A percentile compares a stretch with the other conserved stretches of the same genome.
These are phyloP conservation scores for Pezicula radicicola DNA, from an alignment of 2,329 filamentous ascomycete genomes.

Conservation along the genomic window DNA sequence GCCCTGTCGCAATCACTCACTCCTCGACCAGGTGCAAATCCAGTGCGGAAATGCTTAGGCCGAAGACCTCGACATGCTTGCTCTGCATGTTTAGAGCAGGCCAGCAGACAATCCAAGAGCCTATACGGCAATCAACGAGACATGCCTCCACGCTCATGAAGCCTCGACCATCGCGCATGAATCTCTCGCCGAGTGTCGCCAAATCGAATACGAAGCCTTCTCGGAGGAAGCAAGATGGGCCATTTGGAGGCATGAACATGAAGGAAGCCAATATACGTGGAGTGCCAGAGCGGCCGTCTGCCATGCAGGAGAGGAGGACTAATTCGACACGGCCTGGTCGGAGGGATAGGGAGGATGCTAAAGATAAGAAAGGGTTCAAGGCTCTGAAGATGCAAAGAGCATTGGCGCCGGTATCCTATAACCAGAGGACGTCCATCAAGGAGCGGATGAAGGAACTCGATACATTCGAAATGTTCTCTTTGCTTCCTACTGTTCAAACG, in stretches of 20 bases:
- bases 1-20: too few relatives aligned
- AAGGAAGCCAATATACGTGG: slow-evolving; percentile 43
- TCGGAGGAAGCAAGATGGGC: slow-evolving; percentile 42
- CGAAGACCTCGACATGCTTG: slow-evolving; percentile 20
- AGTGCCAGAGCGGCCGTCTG: slow-evolving; percentile 31
- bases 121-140: slow-evolving; percentile 14
- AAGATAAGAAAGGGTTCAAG: slow-evolving; percentile 50
- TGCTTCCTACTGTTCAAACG: slow-evolving; percentile 69
- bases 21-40: too few relatives aligned
- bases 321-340: slow-evolving; percentile 5
- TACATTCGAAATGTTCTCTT: slow-evolving; percentile 75
- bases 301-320: slow-evolving; percentile 9
- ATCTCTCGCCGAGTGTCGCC: slow-evolving; percentile 37
- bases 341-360: slow-evolving; percentile 26
- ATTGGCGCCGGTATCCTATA: slow-evolving; percentile 74
- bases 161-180: slow-evolving; percentile 45
- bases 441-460: slow-evolving; percentile 63
- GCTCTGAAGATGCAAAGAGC: slow-evolving; percentile 92
- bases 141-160: slow-evolving; percentile 30
- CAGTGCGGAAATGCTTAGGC: slow-evolving; percentile 21
- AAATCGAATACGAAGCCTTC: slow-evolving; percentile 26
- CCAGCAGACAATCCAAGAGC: slow-evolving; percentile 1
- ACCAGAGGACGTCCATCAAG: slow-evolving; percentile 51
- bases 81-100: slow-evolving; percentile 23
- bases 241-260: slow-evolving; percentile 59